Base-by-base conservation (phyloP, 345 rosid species). In the Hypericum androsaemum region DNA sequence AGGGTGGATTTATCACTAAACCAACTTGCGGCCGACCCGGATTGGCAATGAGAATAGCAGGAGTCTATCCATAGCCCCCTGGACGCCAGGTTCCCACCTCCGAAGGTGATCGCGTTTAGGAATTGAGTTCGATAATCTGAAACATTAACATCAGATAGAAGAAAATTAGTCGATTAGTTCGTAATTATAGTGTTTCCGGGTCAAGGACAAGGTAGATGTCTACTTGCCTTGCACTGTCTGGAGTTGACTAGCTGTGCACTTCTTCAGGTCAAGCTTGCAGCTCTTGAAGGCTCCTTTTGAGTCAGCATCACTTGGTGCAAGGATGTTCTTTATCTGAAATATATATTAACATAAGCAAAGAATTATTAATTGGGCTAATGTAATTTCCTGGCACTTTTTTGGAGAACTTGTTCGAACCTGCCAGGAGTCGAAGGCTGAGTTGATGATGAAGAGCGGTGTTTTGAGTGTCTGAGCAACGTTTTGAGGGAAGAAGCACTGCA, bases 401-500 rank as follows among this genome's bases (percentile, higher is more conserved):
- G 32, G 8, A 5, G 14, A 12, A 53, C 58, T 39, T 17, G 57
- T 35, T 37, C 76, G 32, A 56, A 92, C 98, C 98, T 92, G 97
- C 97, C 97, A 88, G 6, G 89, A 81, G 68, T 88, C 96, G 55
- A 84, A 85, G 10, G 95, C 95, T 2, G 98, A 77, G 71, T 92
- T 92, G 13, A 85, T 68, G 55, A 92, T 53, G 75, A 92, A 92
- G n/a, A 92, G 62, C 1, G 98, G 97, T 7, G 95, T 92, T 59
- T 42, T 65, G 41, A 92, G 74, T 60, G 78, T 72, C 7, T 61
- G 66, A 5, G 63, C 81, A 45, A 79, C 74, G 46, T 85, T 53
- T 73, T 88, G 90, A 3, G 98, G 98, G 85, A 92, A 92, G 82
- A 92, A 85, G 61, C 98, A 92, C 97, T 88, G 92, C 22, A 32